Evolutionary conservation across 768 basidiomycete species (phyloP).

Genomic region (Rhizopogon salebrosus): DNA sequence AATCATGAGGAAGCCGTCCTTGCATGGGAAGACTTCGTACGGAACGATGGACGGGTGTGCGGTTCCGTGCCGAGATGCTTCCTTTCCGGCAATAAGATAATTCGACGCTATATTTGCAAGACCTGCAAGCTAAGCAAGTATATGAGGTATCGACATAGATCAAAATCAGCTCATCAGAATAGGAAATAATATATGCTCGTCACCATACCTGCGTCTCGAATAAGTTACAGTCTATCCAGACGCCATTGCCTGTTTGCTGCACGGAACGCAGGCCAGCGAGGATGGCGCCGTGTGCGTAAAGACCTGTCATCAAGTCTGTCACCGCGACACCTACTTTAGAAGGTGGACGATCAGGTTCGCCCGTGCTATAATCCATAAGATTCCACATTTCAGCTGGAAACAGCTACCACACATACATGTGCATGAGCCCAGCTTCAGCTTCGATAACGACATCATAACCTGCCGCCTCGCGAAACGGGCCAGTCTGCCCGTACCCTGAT

Average conservation of each 20-base stretch:
- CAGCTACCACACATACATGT: conserved; percentile 55
- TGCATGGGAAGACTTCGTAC: conserved; percentile 86
- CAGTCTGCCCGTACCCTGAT: conserved; percentile 80
- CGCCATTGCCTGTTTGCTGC: conserved; percentile 78
- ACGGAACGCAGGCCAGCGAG: conserved; percentile 86
- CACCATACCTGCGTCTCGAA: conserved; percentile 80
- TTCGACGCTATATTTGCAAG: conserved; percentile 91
- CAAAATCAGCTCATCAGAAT: not conserved
- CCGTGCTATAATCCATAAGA: conserved; percentile 53
- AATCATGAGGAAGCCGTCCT: conserved; percentile 88
- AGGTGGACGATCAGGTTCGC: conserved; percentile 80
- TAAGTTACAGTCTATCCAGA: conserved; percentile 89
- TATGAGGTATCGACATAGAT: not conserved
- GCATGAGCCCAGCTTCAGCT: conserved; percentile 92
- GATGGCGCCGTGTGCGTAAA: conserved; percentile 90
- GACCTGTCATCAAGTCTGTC: conserved; percentile 82
- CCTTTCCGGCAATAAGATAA: conserved; percentile 81
- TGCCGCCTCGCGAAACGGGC: conserved; percentile 76
- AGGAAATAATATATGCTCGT: not conserved
- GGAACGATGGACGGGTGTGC: conserved; percentile 92
- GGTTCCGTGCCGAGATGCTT: conserved; percentile 85
- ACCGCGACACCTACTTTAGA: conserved; percentile 95
- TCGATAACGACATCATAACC: conserved; percentile 89
- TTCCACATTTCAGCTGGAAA: conserved; percentile 6
- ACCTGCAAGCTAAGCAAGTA: conserved; percentile 70